Evolutionary conservation across 1,139 yeast species (phyloP).

Genomic region (Dujonia santamariae): DNA sequence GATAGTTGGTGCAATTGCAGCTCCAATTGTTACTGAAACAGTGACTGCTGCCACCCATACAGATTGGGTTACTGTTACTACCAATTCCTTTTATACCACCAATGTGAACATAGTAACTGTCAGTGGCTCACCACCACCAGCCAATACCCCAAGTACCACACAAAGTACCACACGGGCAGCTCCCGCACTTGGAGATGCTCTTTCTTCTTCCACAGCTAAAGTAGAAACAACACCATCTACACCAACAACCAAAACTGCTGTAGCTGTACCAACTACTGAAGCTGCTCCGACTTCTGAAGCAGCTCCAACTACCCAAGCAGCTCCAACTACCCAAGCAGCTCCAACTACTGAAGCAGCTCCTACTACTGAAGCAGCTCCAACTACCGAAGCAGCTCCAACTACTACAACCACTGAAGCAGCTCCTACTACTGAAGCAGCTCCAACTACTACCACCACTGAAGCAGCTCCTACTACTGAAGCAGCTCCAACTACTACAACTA

Average conservation of each 20-base stretch:
- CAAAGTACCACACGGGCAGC: not conserved
- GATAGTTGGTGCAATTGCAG: conserved; percentile 23
- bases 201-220: no score
- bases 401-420: conserved; percentile 11
- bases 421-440: conserved; percentile 13
- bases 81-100: conserved; percentile 17
- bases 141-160: conserved; percentile 3
- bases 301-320: conserved; percentile 11
- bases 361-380: conserved; percentile 2
- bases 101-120: conserved; percentile 9
- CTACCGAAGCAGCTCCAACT: conserved; percentile 5
- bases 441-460: conserved; percentile 19
- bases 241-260: conserved; percentile 3
- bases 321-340: conserved; percentile 5
- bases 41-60: conserved; percentile 34
- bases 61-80: conserved; percentile 20
- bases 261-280: conserved; percentile 6
- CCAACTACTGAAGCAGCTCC: conserved; percentile 6
- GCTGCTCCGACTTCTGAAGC: conserved; percentile 5
- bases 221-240: not conserved
- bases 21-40: conserved; percentile 22
- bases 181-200: not conserved
- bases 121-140: conserved; percentile 12
- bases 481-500: conserved; percentile 9
- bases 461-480: conserved; percentile 13